Base-by-base conservation (phyloP, 1,284 basidiomycete genomes). In the Ceratobasidium sp. region DNA sequence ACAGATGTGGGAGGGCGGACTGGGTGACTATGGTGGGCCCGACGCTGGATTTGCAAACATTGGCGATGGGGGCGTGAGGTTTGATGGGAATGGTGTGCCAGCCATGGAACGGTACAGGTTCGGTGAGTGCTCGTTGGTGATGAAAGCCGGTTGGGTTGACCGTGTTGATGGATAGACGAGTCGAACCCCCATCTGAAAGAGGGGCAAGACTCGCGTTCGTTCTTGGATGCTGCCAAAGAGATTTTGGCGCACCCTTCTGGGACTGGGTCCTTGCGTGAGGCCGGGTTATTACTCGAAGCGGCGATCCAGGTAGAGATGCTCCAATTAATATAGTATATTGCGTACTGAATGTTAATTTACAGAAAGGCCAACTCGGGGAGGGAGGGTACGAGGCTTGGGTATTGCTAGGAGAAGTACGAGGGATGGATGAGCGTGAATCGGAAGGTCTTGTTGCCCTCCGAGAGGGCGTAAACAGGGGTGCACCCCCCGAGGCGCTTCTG, bases 341-440 rank as follows among this genome's bases (percentile, higher is more conserved):
- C 43, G 19, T 61, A 34, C 29, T 72, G 16, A 72, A 31, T 34
- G 1, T 13, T 48, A 41, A 9, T 29, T 46, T 49, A 61, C 56
- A 92, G 80, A 88, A 87, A 77, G 90, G 89, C 7, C 90, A 93
- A 71, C 84, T 92, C 8, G 92, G 92, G 51, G 88, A 91, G 79
- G 91, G 89, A 8, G 92, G 92, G 11, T 95, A 92, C 74, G 95
- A 97, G 80, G 89, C 95, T 0, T 99, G 98, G 98, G 90, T 96
- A 39, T 84, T 97, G 29, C 85, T 99, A 0, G 98, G 98, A 9
- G 94, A 98, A 82, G 93, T 93, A 0, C 89, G 96, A 78, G 96
- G 94, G 61, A 98, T 98, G 92, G 96, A 99, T 80, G 98, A 99
- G 86, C 87, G 92, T 74, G 90, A 97, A 83, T 88, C 93, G 76